Base-by-base conservation (phyloP, 2,329 filamentous ascomycete species). In the Magnaporthiopsis incrustans region DNA sequence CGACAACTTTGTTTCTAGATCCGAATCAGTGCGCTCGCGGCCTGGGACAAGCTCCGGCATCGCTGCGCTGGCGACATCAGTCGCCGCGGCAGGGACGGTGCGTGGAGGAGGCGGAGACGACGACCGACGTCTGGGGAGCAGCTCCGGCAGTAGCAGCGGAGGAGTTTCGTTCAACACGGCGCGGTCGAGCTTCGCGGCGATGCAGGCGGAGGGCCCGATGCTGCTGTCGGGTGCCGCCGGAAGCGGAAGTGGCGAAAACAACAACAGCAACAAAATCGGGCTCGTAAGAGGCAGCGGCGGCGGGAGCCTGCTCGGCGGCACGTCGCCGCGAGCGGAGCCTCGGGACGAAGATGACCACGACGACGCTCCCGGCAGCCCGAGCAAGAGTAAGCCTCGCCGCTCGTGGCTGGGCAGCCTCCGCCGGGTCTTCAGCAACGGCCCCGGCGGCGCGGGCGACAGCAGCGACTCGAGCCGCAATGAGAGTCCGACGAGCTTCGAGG, bases 381-480 rank as follows among this genome's bases (percentile, higher is more conserved):
- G 84, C 71, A 82, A 87, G 76, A 76, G 70, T 15, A 87, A 85
- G 70, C 77, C 80, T 68, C 75, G 81, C 4, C 77, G 81, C n/a
- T 83, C 82, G 30, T 91, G 88, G 86, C 77, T 92, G 14, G 89
- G 89, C 27, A 90, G 85, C 60, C 73, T 92, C 26, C 81, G 85
- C 25, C 82, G 88, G 53, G 87, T 88, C 14, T 84, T 91, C 62
- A 81, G 76, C 57, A 6, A 76, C 60, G 73, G 75, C 64, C 57
- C 65, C 74, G 67, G 69, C 71, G 68, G 69, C 68, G 60, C 73
- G 68, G 63, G 69, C 70, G 35, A 35, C 27, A 53, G 32, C 32
- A 63, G 66, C 30, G 65, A 66, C 32, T 61, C 71, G 38, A 64
- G 66, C 65, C 66, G 67, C 11, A 66, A 64, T 26, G 68, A 68